Base-by-base conservation (phyloP, 768 basidiomycete genomes). In the Russula sp. region DNA sequence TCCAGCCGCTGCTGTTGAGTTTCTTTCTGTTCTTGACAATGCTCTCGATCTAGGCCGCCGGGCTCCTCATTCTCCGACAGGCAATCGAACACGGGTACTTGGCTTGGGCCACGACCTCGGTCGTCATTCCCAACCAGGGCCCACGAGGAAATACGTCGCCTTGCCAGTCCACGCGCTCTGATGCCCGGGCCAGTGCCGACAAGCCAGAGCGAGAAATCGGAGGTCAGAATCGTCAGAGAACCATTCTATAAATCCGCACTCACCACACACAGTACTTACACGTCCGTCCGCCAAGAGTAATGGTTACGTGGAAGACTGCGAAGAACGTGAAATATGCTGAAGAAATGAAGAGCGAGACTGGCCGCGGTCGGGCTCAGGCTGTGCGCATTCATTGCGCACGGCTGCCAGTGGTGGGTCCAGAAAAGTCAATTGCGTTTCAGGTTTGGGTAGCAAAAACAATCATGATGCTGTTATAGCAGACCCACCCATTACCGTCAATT, bases 161-260 rank as follows among this genome's bases (percentile, higher is more conserved):
- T 32, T 57, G 57, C 16, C 11, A 22, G 42, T 34, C 22, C 48
- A 5, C 5, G 18, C 20, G 20, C 50, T 11, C 24, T 60, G 59
- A 52, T 60, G 36, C n/a, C n/a, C n/a, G n/a, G n/a, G n/a, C 11
- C 36, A 36, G 36, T 36, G n/a, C n/a, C 5, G 38, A 52, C 24
- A 36, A 36, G 36, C 36, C 36, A 5, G 38, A 32, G 59, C 51
- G 10, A 53, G 30, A 52, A 18, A 28, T 61, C 59, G 51, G 40
- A 53, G n/a, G 38, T n/a, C 50, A 38, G 26, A 53, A 22, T 44
- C 57, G 30, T 46, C 48, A 59, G 24, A 49, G 46, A 59, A 50
- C 48, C 13, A 2, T 50, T 49, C 48, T 20, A 50, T 59, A 38
- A 59, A 20, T 48, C 58, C 58, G 48, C 58, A 50, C 34, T 59